Evolutionary conservation across 495 filamentous ascomycete species (phyloP).

Genomic region (Aspergillus baeticus): DNA sequence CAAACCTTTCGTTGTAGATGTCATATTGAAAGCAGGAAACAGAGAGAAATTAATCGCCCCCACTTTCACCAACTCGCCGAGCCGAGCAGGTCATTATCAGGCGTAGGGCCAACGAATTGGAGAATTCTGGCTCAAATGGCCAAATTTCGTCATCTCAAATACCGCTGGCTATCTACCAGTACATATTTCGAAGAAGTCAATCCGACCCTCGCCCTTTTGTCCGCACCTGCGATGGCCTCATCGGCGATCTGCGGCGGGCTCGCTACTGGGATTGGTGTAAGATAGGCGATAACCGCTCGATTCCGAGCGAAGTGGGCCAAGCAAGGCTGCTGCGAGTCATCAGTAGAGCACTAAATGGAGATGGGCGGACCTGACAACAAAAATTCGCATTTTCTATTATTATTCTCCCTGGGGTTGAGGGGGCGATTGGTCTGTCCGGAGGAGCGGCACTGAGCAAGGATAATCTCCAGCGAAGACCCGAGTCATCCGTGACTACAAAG

Average conservation of each 20-base stretch:
- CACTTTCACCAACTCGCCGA: too few species aligned
- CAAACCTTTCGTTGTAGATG: neutral
- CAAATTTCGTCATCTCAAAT: too few species aligned
- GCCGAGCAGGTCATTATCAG: too few species aligned
- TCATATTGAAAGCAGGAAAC: too few species aligned
- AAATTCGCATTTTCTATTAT: neutral
- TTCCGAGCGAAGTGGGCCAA: neutral
- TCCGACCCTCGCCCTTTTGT: neutral
- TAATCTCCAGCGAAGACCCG: too few species aligned
- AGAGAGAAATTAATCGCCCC: too few species aligned
- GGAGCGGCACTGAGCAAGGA: too few species aligned
- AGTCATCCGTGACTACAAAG: neutral
- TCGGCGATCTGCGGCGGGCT: neutral
- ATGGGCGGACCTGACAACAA: neutral
- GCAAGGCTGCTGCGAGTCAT: constrained; percentile 21
- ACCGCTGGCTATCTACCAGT: too few species aligned
- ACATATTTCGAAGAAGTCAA: too few species aligned
- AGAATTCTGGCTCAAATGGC: too few species aligned
- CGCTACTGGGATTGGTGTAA: neutral
- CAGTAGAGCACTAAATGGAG: neutral
- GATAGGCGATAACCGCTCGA: neutral
- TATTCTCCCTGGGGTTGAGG: neutral
- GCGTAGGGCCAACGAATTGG: too few species aligned
- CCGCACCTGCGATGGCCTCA: neutral
- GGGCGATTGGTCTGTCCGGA: too few species aligned